A percentile compares a stretch with the other conserved stretches of the same genome.
phyloP scores from a whole-genome alignment of 2,329 filamentous ascomycete genomes.

The Hawksworthiomyces lignivorus region DNA sequence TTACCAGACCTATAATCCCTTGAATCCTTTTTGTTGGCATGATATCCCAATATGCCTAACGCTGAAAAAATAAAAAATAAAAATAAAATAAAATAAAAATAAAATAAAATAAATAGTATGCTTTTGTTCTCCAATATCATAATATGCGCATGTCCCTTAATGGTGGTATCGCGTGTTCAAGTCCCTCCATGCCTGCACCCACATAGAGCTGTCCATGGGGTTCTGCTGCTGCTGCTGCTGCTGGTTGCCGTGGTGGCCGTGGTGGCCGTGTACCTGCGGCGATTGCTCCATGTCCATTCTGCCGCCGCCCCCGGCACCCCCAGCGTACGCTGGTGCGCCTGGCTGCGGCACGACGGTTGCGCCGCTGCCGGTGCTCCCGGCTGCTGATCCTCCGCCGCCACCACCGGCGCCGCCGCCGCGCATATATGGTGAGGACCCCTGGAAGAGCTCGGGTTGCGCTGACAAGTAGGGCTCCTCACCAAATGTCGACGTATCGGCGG shows the following conservation, averaged over 20 bases:
- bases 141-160: no score
- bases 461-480: constrained; percentile 9
- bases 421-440: not conserved
- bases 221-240: constrained; percentile 1
- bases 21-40: no score
- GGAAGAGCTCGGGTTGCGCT: not conserved
- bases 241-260: not conserved
- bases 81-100: no score
- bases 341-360: not conserved
- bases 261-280: not conserved
- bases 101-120: no score
- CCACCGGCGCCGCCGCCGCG: not conserved
- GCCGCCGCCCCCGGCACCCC: not conserved
- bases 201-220: constrained; percentile 8
- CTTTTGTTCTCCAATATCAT: not conserved
- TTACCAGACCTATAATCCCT: no score
- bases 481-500: constrained; percentile 7
- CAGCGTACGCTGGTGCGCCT: not conserved
- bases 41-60: no score
- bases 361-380: not conserved
- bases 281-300: not conserved
- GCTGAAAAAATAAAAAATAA: no score
- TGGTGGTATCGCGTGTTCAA: constrained; percentile 5
- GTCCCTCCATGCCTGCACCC: constrained; percentile 12
- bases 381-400: not conserved